A percentile compares a stretch with the other conserved stretches of the same genome.
These are phyloP conservation scores for Camelina neglecta DNA, from an alignment of 345 rosid species.

Conservation along the genomic window DNA sequence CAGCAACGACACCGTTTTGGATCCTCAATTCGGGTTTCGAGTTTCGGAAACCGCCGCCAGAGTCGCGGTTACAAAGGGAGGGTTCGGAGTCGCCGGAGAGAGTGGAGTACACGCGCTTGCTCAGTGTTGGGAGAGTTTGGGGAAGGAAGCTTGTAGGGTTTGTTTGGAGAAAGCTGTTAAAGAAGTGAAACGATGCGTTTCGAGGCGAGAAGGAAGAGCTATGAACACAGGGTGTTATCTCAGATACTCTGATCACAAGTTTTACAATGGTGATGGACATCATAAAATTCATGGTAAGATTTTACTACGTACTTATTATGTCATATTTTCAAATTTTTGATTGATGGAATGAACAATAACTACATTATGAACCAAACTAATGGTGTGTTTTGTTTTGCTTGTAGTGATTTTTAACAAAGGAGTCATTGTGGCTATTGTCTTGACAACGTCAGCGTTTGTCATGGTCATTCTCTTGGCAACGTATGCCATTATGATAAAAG, in stretches of 20 bases:
- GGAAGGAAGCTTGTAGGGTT: conserved; percentile 33
- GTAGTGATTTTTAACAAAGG: conserved; percentile 34
- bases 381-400: background rate
- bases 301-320: background rate
- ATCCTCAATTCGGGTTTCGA: conserved; percentile 5
- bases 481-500: conserved; percentile 31
- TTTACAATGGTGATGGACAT: conserved; percentile 39
- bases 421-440: conserved; percentile 34
- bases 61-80: conserved; percentile 25
- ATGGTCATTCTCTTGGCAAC: conserved; percentile 33
- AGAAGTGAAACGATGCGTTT: conserved; percentile 50
- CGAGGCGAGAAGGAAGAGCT: conserved; percentile 49
- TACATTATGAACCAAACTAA: background rate
- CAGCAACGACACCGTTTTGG: conserved; percentile 38
- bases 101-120: conserved; percentile 49
- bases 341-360: background rate
- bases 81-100: conserved; percentile 42
- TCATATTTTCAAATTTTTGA: background rate
- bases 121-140: conserved; percentile 55
- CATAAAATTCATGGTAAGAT: conserved; percentile 15
- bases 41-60: conserved; percentile 30
- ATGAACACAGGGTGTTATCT: conserved; percentile 55
- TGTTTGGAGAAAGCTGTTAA: conserved; percentile 49
- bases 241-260: conserved; percentile 46
- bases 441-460: conserved; percentile 31